phyloP scores from a whole-genome alignment of 495 filamentous ascomycete genomes.

The Penicillium mononematosum region DNA sequence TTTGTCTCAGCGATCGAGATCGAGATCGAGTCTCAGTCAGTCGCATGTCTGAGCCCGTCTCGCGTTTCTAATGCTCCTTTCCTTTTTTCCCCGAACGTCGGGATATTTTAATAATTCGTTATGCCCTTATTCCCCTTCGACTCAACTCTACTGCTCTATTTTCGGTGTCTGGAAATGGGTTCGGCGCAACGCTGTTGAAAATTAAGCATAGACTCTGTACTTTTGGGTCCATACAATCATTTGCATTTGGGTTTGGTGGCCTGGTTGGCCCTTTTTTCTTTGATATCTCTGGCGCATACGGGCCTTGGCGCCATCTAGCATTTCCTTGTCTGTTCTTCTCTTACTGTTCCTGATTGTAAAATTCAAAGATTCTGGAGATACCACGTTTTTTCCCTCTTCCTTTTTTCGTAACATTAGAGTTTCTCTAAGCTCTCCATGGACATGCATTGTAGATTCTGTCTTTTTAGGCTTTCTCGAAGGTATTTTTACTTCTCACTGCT shows the following conservation, averaged over 20 bases:
- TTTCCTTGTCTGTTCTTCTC: neutral
- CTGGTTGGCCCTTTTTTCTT: neutral
- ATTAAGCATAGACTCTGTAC: slow-evolving; percentile 6
- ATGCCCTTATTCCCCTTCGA: neutral
- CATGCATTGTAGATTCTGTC: neutral
- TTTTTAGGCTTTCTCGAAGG: no score
- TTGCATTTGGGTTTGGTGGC: slow-evolving; percentile 10
- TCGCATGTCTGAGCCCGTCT: slow-evolving; percentile 22
- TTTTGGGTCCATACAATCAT: slow-evolving; percentile 7
- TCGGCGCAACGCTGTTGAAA: slow-evolving; percentile 8
- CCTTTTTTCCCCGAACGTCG: neutral
- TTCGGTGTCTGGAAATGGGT: slow-evolving; percentile 6
- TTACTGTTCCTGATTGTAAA: neutral
- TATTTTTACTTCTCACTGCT: no score
- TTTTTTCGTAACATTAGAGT: neutral
- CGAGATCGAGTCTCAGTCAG: slow-evolving; percentile 40
- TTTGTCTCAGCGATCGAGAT: slow-evolving; percentile 41
- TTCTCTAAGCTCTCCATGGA: no score
- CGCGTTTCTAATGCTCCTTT: neutral
- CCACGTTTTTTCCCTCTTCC: neutral
- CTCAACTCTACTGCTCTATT: neutral
- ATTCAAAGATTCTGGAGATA: slow-evolving; percentile 1
- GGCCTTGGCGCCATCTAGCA: neutral
- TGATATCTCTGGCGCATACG: slow-evolving; percentile 4
- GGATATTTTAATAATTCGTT: slow-evolving; percentile 7